Evolutionary conservation across 306 rosid genomes (phyloP), one percentile per base, ranked within the genome.

Genomic region (Argentina anserina): DNA sequence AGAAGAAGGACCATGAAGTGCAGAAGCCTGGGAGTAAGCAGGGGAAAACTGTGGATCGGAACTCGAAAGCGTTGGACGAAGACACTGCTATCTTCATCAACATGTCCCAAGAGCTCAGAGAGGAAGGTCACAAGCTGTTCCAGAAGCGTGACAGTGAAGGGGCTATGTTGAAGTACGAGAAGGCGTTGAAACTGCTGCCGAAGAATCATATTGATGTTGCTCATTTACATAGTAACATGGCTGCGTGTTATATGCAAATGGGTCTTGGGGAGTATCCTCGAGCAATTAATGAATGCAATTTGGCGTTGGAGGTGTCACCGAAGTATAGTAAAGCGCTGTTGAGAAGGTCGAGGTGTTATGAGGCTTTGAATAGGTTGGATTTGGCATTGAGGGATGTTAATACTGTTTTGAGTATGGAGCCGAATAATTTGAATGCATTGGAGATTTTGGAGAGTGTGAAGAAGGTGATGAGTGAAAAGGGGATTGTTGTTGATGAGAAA

Each of bases 1-100:
- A 83, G 81, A 93, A 83, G 88, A 92, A 87, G 82, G 91, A 86
- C 5, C 79, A 70, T 3, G 85, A 50, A 6, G 73, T 62, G 17
- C 78, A 61, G 23, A 80, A 75, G 84, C 65, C 80, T 31, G 87
- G 75, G 40, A 68, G 75, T 53, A 86, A 82, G 77, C 69, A 73
- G 6, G 72, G 74, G 31, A 86, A 83, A 67, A 33, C 73, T 18
- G 77, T 60, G 13, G 93, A 85, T 1, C 71, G 84, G 26, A 62
- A 81, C 72, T 69, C 93, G 20, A 90, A 87, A 50, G 84, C 88
- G 1, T 73, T 85, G 39, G 98, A 92, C 72, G 92, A 88, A 23
- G 98, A 92, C 81, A 92, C 95, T 0, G 87, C 95, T 7, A 87
- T 90, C 76, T 92, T 92, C 89, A 87, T 92, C 78, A 90, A 74